Evolutionary conservation across 306 rosid species (phyloP).

Genomic region (Ziziphus jujuba): DNA sequence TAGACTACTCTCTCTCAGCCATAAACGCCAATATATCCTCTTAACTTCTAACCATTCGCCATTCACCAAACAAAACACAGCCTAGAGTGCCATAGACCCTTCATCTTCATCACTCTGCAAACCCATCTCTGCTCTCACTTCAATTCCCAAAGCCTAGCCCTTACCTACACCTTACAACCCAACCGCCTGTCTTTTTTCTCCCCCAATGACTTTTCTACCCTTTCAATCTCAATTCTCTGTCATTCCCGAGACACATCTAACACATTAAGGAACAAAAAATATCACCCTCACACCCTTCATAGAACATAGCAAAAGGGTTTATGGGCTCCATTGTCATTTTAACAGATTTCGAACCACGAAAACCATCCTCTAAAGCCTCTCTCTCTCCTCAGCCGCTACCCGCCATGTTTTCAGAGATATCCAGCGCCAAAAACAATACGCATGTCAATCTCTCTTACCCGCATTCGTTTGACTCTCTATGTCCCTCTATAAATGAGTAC

Average conservation of each 20-base stretch:
- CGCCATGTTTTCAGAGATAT: conserved; percentile 93
- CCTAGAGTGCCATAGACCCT: conserved; percentile 33
- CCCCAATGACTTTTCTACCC: conserved; percentile 40
- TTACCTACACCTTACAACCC: conserved; percentile 74
- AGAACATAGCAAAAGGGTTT: conserved; percentile 19
- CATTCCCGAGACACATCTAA: conserved; percentile 72
- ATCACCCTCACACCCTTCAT: conserved; percentile 35
- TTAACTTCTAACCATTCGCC: neutral
- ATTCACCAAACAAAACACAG: conserved; percentile 10
- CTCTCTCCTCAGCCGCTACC: conserved; percentile 55
- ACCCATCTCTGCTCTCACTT: conserved; percentile 55
- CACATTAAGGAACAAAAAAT: conserved; percentile 34
- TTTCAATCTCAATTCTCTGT: conserved; percentile 26
- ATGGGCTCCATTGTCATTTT: conserved; percentile 36
- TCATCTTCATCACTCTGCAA: conserved; percentile 25
- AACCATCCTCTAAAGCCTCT: conserved; percentile 35
- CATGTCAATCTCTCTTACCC: conserved; percentile 66
- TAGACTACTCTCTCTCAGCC: too few relatives aligned
- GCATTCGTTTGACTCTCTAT: conserved; percentile 35
- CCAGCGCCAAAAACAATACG: conserved; percentile 88
- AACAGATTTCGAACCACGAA: conserved; percentile 27
- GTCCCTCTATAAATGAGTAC: conserved; percentile 43
- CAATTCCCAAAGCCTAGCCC: conserved; percentile 94
- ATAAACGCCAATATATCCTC: neutral
- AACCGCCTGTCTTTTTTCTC: conserved; percentile 53